Conservation (phyloP, 257 asterid genomes). For the Scutellaria barbata region DNA sequence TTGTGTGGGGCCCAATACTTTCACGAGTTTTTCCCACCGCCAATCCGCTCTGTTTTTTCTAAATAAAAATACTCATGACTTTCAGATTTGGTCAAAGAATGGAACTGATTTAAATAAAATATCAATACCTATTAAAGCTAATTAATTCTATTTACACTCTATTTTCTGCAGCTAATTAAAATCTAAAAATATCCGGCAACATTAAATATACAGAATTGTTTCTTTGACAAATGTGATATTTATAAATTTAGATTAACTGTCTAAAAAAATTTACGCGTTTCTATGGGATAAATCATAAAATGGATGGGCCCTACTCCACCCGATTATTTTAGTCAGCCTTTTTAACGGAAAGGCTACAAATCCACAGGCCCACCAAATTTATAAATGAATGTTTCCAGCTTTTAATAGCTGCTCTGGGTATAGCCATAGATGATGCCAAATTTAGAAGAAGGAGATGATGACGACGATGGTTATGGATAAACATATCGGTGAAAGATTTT, state of each 20-base stretch:
- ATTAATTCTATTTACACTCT: conserved; percentile 21
- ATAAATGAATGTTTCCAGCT: conserved; percentile 25
- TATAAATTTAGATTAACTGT: neutral
- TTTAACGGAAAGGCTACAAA: conserved; percentile 38
- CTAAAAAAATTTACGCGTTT: conserved; percentile 33
- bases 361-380: conserved; percentile 36
- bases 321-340: conserved; percentile 24
- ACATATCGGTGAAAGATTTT: neutral
- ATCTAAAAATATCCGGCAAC: no score
- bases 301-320: conserved; percentile 25
- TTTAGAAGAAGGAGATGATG: conserved; percentile 20
- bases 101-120: neutral
- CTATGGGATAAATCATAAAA: conserved; percentile 17
- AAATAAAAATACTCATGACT: neutral
- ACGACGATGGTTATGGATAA: neutral
- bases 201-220: no score
- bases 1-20: conserved; percentile 26
- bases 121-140: conserved; percentile 10
- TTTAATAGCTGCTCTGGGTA: conserved; percentile 5
- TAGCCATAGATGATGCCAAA: conserved; percentile 28
- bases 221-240: no score
- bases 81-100: conserved; percentile 34
- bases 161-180: conserved; percentile 1
- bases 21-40: conserved; percentile 41
- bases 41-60: conserved; percentile 7